A percentile compares a stretch with the other conserved stretches of the same genome.
These are phyloP conservation scores for Magnusiomyces suaveolens DNA, from an alignment of 1,139 yeast species.

Conservation along the genomic window DNA sequence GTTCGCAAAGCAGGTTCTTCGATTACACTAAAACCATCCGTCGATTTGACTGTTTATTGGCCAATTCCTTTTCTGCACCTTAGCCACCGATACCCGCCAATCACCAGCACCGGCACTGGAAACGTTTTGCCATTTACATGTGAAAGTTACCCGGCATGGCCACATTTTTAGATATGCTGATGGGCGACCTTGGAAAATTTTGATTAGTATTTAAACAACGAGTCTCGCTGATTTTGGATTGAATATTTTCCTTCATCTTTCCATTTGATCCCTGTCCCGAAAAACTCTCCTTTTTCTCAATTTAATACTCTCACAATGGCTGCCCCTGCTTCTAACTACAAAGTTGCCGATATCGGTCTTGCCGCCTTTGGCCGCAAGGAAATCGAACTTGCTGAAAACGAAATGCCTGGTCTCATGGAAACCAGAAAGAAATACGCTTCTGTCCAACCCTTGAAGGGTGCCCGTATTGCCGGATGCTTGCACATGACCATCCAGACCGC, in stretches of 20 bases:
- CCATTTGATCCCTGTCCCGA: slow-evolving; percentile 5
- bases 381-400: slow-evolving; percentile 97
- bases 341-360: slow-evolving; percentile 95
- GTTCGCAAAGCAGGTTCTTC: too few species aligned
- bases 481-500: slow-evolving; percentile 99
- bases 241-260: not conserved
- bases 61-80: too few species aligned
- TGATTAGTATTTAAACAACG: not conserved
- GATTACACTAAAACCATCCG: too few species aligned
- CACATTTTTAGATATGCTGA: not conserved
- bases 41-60: too few species aligned
- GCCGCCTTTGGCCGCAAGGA: slow-evolving; percentile 99
- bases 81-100: not conserved
- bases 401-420: slow-evolving; percentile 99
- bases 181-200: not conserved
- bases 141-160: slow-evolving; percentile 1
- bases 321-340: slow-evolving; percentile 52
- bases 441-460: slow-evolving; percentile 94
- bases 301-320: slow-evolving; percentile 18
- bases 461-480: slow-evolving; percentile 97
- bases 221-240: not conserved
- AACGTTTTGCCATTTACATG: not conserved
- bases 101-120: not conserved
- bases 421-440: slow-evolving; percentile 89
- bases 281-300: slow-evolving; percentile 2